A percentile compares a stretch with the other conserved stretches of the same genome.
phyloP scores from a whole-genome alignment of 371 early-diverging fungal species.

The Syncephalastrum sp. region DNA sequence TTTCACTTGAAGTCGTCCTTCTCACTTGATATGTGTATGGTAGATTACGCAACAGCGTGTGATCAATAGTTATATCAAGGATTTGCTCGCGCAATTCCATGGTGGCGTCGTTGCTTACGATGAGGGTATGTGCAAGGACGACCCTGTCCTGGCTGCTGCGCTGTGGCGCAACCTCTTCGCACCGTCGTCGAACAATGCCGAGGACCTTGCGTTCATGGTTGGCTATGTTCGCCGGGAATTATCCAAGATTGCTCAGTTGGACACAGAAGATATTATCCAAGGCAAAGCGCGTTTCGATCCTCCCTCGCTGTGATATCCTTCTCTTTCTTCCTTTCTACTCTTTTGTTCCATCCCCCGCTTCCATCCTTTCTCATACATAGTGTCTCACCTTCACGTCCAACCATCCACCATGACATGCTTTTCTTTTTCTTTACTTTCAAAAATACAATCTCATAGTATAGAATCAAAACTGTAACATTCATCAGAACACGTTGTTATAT shows the following conservation, averaged over 20 bases:
- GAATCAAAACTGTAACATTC: no score
- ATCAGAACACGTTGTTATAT: no score
- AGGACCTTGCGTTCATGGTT: constrained; percentile 58
- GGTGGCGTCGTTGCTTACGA: constrained; percentile 92
- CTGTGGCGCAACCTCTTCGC: constrained; percentile 87
- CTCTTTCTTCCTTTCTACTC: no score
- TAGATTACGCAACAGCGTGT: constrained; percentile 70
- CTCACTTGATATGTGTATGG: not conserved
- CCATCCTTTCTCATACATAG: no score
- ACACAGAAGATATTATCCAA: constrained; percentile 1
- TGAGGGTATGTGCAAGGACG: constrained; percentile 88
- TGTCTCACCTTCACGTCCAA: no score
- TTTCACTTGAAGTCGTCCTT: not conserved
- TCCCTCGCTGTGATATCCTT: no score
- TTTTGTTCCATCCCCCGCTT: no score
- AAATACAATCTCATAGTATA: no score
- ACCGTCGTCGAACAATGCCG: constrained; percentile 54
- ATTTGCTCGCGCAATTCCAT: constrained; percentile 82
- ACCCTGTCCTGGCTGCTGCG: constrained; percentile 90
- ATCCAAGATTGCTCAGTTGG: not conserved
- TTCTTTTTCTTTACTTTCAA: no score
- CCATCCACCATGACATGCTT: no score
- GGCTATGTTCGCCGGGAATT: constrained; percentile 67
- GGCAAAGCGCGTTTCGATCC: not conserved
- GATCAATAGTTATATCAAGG: constrained; percentile 73